Conservation (phyloP, 2,329 filamentous ascomycete species). For the Hortaea werneckii region DNA sequence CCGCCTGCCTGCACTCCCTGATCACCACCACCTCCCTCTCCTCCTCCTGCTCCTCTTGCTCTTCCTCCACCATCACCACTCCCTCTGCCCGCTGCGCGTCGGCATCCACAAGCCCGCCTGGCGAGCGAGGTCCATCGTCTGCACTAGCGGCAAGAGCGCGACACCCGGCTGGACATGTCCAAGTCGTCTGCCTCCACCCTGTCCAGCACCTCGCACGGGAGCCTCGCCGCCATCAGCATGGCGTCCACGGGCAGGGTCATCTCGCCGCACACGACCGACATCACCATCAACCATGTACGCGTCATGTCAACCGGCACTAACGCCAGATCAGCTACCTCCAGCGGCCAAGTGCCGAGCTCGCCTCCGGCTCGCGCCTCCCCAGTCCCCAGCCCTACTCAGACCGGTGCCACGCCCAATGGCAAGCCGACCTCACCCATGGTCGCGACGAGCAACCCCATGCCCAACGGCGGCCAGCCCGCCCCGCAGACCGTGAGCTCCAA, state of each 20-base stretch:
- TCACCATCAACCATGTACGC: slow-evolving; percentile 10
- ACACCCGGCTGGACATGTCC: background rate
- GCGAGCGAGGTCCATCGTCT: slow-evolving; percentile 5
- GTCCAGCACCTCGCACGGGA: slow-evolving; percentile 3
- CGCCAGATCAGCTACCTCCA: slow-evolving; percentile 30
- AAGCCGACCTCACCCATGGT: slow-evolving; percentile 46
- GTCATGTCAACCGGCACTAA: slow-evolving; percentile 10
- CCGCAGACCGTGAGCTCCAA: slow-evolving; percentile 54
- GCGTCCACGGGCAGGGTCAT: slow-evolving; percentile 13
- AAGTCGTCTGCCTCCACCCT: slow-evolving; percentile 10
- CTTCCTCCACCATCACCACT: slow-evolving; percentile 10
- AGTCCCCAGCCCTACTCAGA: slow-evolving; percentile 23
- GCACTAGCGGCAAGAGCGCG: background rate
- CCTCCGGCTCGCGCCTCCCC: slow-evolving; percentile 39
- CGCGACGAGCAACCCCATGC: slow-evolving; percentile 49
- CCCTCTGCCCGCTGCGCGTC: slow-evolving; percentile 4
- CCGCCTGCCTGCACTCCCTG: background rate
- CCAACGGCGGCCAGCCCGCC: slow-evolving; percentile 36
- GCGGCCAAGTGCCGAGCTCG: slow-evolving; percentile 31
- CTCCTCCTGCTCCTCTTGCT: slow-evolving; percentile 8
- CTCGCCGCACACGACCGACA: slow-evolving; percentile 14
- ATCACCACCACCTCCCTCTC: slow-evolving; percentile 3
- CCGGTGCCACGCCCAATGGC: slow-evolving; percentile 35
- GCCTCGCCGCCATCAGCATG: slow-evolving; percentile 5
- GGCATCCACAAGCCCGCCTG: background rate